These are phyloP conservation scores for Phytophthora syringae DNA, from an alignment of 352 stramenopile species.

Conservation along the genomic window DNA sequence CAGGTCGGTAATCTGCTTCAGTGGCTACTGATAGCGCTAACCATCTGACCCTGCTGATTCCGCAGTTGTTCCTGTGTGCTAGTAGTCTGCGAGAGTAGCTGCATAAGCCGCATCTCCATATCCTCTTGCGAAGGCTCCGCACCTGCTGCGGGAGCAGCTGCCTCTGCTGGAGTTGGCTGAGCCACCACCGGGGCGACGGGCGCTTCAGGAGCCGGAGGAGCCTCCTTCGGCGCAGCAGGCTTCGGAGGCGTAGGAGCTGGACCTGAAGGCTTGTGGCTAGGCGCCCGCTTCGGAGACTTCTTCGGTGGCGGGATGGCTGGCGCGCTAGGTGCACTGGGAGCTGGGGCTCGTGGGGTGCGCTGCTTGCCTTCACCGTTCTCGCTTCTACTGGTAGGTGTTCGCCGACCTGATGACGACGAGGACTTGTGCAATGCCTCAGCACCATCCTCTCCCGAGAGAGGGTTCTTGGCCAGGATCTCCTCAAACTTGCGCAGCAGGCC, in stretches of 20 bases:
- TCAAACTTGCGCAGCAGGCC: conserved; percentile 80
- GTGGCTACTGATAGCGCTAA: conserved; percentile 78
- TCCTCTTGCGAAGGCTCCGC: conserved; percentile 51
- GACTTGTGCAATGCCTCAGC: conserved; percentile 55
- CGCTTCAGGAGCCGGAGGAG: conserved; percentile 10
- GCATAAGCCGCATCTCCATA: conserved; percentile 82
- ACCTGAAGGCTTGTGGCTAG: conserved; percentile 32
- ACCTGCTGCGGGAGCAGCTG: conserved; percentile 11
- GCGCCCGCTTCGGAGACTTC: conserved; percentile 30
- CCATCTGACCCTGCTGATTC: conserved; percentile 87
- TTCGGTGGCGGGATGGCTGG: conserved; percentile 48
- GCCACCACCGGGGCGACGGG: not conserved
- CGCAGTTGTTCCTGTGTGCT: conserved; percentile 85
- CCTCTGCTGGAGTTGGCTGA: not conserved
- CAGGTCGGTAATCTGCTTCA: conserved; percentile 84
- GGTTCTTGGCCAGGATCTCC: conserved; percentile 73
- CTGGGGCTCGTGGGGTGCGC: conserved; percentile 30
- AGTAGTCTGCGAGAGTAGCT: conserved; percentile 86
- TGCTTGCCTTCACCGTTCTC: conserved; percentile 35
- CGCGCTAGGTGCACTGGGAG: conserved; percentile 34
- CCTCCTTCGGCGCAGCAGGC: conserved; percentile 19
- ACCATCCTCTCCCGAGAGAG: conserved; percentile 46
- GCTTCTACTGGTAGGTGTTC: conserved; percentile 25
- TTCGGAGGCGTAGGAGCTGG: conserved; percentile 26
- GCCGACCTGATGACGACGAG: conserved; percentile 62